Conservation (phyloP, 345 rosid species). For the Boechera retrofracta region DNA sequence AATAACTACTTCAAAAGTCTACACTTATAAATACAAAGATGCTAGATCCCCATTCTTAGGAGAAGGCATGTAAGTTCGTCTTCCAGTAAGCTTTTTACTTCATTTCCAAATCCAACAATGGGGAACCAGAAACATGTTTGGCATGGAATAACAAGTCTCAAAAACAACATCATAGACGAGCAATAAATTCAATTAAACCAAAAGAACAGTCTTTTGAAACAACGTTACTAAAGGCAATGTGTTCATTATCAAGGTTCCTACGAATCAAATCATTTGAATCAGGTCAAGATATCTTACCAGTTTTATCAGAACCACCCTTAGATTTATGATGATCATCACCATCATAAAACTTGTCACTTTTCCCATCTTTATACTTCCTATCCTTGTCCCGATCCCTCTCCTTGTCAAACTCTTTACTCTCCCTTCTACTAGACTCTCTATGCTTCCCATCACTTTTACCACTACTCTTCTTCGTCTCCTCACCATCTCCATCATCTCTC, state of each 20-base stretch:
- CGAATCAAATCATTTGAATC: slow-evolving; percentile 8
- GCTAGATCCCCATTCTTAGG: background rate
- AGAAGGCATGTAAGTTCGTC: background rate
- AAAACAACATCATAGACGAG: slow-evolving; percentile 13
- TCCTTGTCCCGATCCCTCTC: slow-evolving; percentile 59
- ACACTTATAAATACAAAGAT: background rate
- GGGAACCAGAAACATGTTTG: background rate
- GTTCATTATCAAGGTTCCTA: background rate
- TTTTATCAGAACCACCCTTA: slow-evolving; percentile 58
- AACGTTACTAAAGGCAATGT: background rate
- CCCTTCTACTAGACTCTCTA: slow-evolving; percentile 69
- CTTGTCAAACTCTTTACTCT: slow-evolving; percentile 55
- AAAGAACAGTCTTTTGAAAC: background rate
- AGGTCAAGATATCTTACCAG: slow-evolving; percentile 64
- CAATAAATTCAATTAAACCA: background rate
- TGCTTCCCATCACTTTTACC: slow-evolving; percentile 70
- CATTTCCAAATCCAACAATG: slow-evolving; percentile 10
- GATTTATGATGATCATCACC: slow-evolving; percentile 51
- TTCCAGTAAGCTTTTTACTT: background rate
- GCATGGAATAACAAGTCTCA: slow-evolving; percentile 3
- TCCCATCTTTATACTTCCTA: slow-evolving; percentile 64
- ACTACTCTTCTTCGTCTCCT: slow-evolving; percentile 58
- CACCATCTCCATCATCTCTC: slow-evolving; percentile 62
- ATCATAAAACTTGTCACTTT: slow-evolving; percentile 57
- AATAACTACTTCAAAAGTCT: background rate